phyloP scores from a whole-genome alignment of 2,329 filamentous ascomycete species.

The Talaromyces marneffei region DNA sequence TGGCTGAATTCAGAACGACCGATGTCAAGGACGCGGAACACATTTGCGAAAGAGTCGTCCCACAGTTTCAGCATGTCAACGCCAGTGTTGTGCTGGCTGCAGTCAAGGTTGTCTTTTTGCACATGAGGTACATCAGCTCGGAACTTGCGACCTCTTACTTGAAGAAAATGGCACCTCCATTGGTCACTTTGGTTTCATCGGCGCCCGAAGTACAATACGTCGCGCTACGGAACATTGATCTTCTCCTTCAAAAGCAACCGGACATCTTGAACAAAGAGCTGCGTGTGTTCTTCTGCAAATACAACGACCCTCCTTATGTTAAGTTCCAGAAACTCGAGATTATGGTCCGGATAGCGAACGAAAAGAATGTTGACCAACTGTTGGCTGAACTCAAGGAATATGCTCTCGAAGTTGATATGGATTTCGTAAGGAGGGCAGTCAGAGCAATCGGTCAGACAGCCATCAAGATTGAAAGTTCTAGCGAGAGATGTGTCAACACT shows the following conservation, averaged over 20 bases:
- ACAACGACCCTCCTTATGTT: constrained; percentile 95
- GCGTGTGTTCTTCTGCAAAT: constrained; percentile 99
- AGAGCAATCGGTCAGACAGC: constrained; percentile 96
- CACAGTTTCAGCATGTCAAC: constrained; percentile 98
- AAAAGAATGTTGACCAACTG: constrained; percentile 91
- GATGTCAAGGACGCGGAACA: constrained; percentile 96
- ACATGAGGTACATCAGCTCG: constrained; percentile 78
- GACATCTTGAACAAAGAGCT: constrained; percentile 97
- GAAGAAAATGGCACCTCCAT: constrained; percentile 96
- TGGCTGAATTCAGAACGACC: constrained; percentile 79
- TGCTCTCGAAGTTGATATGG: constrained; percentile 97
- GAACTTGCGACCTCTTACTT: constrained; percentile 79
- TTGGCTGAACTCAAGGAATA: constrained; percentile 95
- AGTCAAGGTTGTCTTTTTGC: constrained; percentile 94
- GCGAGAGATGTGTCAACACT: constrained; percentile 91
- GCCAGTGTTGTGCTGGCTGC: constrained; percentile 95
- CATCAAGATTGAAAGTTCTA: constrained; percentile 94
- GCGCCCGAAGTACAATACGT: constrained; percentile 98
- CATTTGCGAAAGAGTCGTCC: constrained; percentile 91
- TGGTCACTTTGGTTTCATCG: constrained; percentile 92
- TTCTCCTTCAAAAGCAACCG: constrained; percentile 89
- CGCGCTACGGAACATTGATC: constrained; percentile 89
- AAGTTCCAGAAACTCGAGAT: constrained; percentile 98
- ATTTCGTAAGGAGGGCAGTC: constrained; percentile 89
- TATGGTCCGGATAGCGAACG: constrained; percentile 98